Evolutionary conservation across 73 alveolate species (phyloP).

Genomic region (Paramecium octaurelia): DNA sequence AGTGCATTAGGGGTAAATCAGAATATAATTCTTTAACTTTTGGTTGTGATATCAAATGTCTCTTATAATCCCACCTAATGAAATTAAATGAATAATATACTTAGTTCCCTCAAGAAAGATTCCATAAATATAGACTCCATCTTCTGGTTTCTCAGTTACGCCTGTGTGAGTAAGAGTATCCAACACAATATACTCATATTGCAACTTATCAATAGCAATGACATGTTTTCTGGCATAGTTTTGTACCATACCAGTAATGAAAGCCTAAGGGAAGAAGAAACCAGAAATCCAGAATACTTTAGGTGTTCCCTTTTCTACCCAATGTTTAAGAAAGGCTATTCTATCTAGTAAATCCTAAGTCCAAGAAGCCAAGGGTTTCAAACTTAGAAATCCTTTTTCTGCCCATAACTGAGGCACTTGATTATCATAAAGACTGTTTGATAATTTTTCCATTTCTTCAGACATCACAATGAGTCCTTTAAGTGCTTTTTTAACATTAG

Average conservation of each 20-base stretch:
- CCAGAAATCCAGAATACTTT: slow-evolving; percentile 98
- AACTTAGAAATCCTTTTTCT: slow-evolving; percentile 94
- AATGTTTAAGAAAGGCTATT: slow-evolving; percentile 74
- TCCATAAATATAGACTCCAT: slow-evolving; percentile 97
- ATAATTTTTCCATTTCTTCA: slow-evolving; percentile 98
- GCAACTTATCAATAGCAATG: slow-evolving; percentile 95
- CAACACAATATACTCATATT: slow-evolving; percentile 85
- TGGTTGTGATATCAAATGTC: slow-evolving; percentile 89
- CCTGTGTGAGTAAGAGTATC: slow-evolving; percentile 86
- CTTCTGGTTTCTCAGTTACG: slow-evolving; percentile 87
- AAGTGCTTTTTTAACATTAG: slow-evolving; percentile 91
- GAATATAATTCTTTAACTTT: slow-evolving; percentile 97
- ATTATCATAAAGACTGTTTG: slow-evolving; percentile 96
- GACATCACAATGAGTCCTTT: slow-evolving; percentile 97
- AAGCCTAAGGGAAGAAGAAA: slow-evolving; percentile 98
- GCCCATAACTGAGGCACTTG: slow-evolving; percentile 97
- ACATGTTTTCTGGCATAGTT: slow-evolving; percentile 99
- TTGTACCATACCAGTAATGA: slow-evolving; percentile 99
- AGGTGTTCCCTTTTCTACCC: slow-evolving; percentile 96
- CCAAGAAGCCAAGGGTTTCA: slow-evolving; percentile 99
- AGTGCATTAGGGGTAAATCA: slow-evolving; percentile 97
- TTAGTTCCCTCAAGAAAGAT: slow-evolving; percentile 99
- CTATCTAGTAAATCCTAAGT: slow-evolving; percentile 92
- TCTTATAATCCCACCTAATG: slow-evolving; percentile 92
- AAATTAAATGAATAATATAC: slow-evolving; percentile 82